These are phyloP conservation scores for Beauveria pseudobassiana DNA, from an alignment of 2,329 filamentous ascomycete genomes.

Conservation along the genomic window DNA sequence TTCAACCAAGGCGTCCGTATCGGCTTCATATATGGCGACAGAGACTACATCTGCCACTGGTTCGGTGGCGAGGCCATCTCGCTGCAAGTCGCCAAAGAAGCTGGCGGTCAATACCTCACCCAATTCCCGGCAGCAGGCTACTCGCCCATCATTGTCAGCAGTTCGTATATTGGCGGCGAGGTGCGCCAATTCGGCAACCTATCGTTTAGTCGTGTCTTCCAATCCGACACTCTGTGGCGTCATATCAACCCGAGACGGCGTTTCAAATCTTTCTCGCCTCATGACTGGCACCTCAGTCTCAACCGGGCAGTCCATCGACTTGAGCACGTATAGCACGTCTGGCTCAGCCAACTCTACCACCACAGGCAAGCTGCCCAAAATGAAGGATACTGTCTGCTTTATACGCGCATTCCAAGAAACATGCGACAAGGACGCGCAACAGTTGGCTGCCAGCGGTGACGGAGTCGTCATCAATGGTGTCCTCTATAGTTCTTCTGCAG, in stretches of 20 bases:
- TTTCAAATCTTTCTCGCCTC: constrained; percentile 52
- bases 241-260: constrained; percentile 53
- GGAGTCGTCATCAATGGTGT: constrained; percentile 56
- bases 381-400: constrained; percentile 51
- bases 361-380: constrained; percentile 42
- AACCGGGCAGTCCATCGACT: constrained; percentile 45
- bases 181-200: constrained; percentile 73
- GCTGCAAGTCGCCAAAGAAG: constrained; percentile 48
- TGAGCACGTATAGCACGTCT: constrained; percentile 45
- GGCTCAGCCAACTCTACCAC: constrained; percentile 51
- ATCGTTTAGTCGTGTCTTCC: constrained; percentile 59
- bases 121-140: constrained; percentile 63
- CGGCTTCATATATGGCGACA: constrained; percentile 62
- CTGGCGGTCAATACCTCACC: constrained; percentile 38
- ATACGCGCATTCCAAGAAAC: constrained; percentile 43
- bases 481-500: constrained; percentile 35
- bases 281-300: constrained; percentile 48
- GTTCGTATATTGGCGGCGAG: constrained; percentile 59
- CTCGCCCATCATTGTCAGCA: constrained; percentile 61
- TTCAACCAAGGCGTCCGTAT: constrained; percentile 57
- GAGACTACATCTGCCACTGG: constrained; percentile 60
- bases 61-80: constrained; percentile 70
- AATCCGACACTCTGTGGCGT: constrained; percentile 55
- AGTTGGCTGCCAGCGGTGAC: constrained; percentile 37
- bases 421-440: constrained; percentile 44